Base-by-base conservation (phyloP, 2,329 filamentous ascomycete genomes). In the Xylaria digitata region DNA sequence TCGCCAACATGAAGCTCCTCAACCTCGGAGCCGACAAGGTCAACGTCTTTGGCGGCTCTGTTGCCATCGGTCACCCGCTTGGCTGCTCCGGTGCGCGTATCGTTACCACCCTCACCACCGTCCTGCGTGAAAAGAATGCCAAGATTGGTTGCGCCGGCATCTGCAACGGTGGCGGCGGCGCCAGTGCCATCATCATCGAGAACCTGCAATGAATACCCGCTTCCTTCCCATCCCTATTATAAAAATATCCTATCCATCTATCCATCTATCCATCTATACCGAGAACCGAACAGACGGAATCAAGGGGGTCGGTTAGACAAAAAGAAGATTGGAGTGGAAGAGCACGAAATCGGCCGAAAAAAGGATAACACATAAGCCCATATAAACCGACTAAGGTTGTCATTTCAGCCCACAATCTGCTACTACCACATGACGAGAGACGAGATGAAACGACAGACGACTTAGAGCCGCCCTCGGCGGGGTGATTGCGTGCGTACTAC, bases 131-230 rank as follows among this genome's bases (percentile, higher is more conserved):
- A 80, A 96, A 94, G 86, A 92, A 93, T 80, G 94, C 89, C 76
- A 97, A 96, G 90, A 90, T 98, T 79, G 96, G 96, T 64, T 92
- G 90, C 77, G 95, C 92, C 45, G 96, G 93, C 77, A 98, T 99
- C 78, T 99, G 96, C 89, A 99, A 99, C 81, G 96, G 96, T 72
- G 96, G 96, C 65, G 96, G 96, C 75, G 96, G 96, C 79, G 96
- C 96, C 67, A 97, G 93, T 76, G 96, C 96, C 65, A 84, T 99
- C 73, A 93, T 99, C 70, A 89, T 99, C 76, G 96, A 99, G 86
- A 89, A 80, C 78, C 78, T 89, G 46, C 63, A 70, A 55, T 72
- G 70, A 70, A 66, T 69, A 17, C 15, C 56, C 26, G 48, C 6
- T 2, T 9, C 42, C 6, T 30, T 61, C 34, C 58, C 45, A 54